Percentiles rank a stretch among this genome's conserved stretches.
Conservation (phyloP, 1,284 basidiomycete species). For the Puccinia hordei region DNA sequence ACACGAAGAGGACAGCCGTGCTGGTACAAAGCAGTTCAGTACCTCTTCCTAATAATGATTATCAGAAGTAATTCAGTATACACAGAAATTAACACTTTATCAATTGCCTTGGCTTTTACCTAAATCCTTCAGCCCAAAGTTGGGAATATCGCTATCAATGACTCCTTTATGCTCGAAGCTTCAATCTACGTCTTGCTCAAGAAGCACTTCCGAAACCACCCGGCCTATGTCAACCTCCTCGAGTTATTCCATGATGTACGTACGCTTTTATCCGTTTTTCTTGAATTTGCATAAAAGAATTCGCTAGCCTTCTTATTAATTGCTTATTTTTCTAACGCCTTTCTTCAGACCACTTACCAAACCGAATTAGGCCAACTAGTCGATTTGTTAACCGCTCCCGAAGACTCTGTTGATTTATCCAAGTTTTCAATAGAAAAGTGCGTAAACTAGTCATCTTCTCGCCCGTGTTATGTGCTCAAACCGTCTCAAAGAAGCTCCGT, state of each 20-base stretch:
- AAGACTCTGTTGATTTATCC: conserved; percentile 80
- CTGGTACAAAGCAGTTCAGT: conserved; percentile 69
- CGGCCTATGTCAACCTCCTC: conserved; percentile 83
- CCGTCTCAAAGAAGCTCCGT: background rate
- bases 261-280: conserved; percentile 21
- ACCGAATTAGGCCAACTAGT: conserved; percentile 96
- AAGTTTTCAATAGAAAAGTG: conserved; percentile 82
- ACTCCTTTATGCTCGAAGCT: conserved; percentile 92
- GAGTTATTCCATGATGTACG: conserved; percentile 84
- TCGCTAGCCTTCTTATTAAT: background rate
- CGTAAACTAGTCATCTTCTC: background rate
- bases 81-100: background rate
- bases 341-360: conserved; percentile 78
- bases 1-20: conserved; percentile 98
- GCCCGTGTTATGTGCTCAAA: background rate
- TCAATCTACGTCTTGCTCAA: conserved; percentile 91
- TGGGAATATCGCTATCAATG: conserved; percentile 90
- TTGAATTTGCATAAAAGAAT: background rate
- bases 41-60: too few species aligned
- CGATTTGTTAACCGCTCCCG: conserved; percentile 91
- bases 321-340: background rate
- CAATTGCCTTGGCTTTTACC: background rate
- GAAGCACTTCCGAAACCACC: conserved; percentile 77
- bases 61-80: background rate
- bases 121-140: conserved; percentile 64